Base-by-base conservation (phyloP, 1,284 basidiomycete genomes). In the Pyrrhoderma lamaoense region DNA sequence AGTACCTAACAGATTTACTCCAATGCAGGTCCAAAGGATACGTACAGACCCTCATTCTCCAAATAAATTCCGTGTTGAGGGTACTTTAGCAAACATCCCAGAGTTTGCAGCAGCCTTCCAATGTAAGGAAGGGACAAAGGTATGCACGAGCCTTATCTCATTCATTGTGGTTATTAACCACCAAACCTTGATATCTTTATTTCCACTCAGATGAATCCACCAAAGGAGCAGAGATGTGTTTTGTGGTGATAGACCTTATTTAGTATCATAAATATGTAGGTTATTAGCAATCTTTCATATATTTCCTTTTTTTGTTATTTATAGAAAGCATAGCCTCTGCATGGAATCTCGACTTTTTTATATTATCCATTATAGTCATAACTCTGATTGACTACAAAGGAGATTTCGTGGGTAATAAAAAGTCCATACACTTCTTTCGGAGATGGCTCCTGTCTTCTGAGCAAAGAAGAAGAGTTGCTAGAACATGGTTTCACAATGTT, bases 1-100 rank as follows among this genome's bases (percentile, higher is more conserved):
- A 18, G 13, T 64, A 62, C 63, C 60, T 14, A 19, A 23, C 8
- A 44, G 2, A 3, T 8, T 60, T 16, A 52, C 64, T 27, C 57
- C 55, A 58, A 55, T n/a, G 2, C 65, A 89, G 74, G 77, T 93
- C 22, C 80, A 82, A 56, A 80, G 86, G 23, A 80, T 95, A 40
- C 79, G 89, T 47, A 85, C 88, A 3, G 92, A 96, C 62, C 90
- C 92, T 19, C 93, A 95, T 64, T 90, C 89, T 16, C 92, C 92
- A 0, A 78, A 72, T 56, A 73, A 77, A 39, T 93, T 78, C 70
- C 80, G 91, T 45, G 84, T 88, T 2, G 82, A 89, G 42, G 92
- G 92, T 3, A 92, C 90, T 0, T 71, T 93, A 19, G 81, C 69
- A 53, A 89, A 90, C 59, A 80, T 88, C 35, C 84, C 84, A 0